A percentile compares a stretch with the other conserved stretches of the same genome.
Conservation (phyloP, 2,329 filamentous ascomycete species). For the Aschersonia sp. region DNA sequence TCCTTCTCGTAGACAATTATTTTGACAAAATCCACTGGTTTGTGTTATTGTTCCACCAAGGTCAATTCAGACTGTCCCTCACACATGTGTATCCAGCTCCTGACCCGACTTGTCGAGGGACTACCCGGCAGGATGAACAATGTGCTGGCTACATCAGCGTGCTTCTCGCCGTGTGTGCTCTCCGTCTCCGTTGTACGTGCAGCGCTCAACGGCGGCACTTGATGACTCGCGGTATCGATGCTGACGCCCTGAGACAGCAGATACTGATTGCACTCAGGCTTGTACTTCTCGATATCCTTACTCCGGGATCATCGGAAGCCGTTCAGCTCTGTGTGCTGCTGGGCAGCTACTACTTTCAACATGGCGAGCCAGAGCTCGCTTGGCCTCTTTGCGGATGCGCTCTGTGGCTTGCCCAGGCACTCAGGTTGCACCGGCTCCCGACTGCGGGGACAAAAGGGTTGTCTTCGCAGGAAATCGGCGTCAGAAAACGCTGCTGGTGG, state of each 20-base stretch:
- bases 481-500: not conserved
- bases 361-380: not conserved
- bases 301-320: not conserved
- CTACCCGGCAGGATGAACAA: not conserved
- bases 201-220: not conserved
- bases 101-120: not conserved
- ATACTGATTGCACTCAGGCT: not conserved
- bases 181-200: not conserved
- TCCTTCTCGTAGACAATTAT: not conserved
- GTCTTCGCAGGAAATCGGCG: not conserved
- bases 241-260: not conserved
- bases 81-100: not conserved
- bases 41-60: not conserved
- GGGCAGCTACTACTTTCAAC: not conserved
- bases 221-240: not conserved
- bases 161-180: not conserved
- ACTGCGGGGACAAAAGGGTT: not conserved
- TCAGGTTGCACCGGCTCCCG: not conserved
- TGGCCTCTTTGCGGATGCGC: not conserved
- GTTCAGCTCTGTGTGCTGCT: not conserved
- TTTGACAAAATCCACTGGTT: not conserved
- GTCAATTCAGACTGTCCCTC: not conserved
- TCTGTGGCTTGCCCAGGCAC: not conserved
- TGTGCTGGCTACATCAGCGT: not conserved
- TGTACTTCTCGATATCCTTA: no score